phyloP scores from a whole-genome alignment of 345 rosid species.

The Passiflora organensis region DNA sequence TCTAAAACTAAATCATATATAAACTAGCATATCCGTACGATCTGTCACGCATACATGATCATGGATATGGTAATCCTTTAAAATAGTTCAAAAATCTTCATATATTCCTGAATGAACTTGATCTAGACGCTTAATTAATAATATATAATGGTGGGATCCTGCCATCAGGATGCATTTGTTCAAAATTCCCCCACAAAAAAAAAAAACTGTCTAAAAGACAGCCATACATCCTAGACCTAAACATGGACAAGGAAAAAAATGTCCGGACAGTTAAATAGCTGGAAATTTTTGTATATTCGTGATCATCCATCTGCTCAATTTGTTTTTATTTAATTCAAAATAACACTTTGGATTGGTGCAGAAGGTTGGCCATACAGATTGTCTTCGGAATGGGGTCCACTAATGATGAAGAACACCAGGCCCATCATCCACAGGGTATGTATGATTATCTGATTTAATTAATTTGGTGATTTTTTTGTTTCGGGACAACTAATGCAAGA shows the following conservation, averaged over 20 bases:
- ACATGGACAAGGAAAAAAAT: constrained; percentile 9
- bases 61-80: too few species aligned
- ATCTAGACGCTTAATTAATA: not conserved
- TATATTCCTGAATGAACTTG: not conserved
- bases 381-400: constrained; percentile 13
- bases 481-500: constrained; percentile 9
- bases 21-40: too few species aligned
- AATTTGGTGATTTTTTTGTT: constrained; percentile 4
- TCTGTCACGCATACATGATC: too few species aligned
- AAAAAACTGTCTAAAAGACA: constrained; percentile 18
- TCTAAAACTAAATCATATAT: too few species aligned
- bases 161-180: constrained; percentile 3
- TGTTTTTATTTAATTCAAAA: constrained; percentile 20
- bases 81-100: too few species aligned
- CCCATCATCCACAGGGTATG: constrained; percentile 1
- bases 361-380: constrained; percentile 7
- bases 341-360: constrained; percentile 10
- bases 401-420: constrained; percentile 15
- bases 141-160: constrained; percentile 14
- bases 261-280: constrained; percentile 11
- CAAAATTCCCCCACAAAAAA: constrained; percentile 5
- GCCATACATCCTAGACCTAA: constrained; percentile 15
- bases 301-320: constrained; percentile 14
- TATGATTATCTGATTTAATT: constrained; percentile 2
- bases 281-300: constrained; percentile 4